Evolutionary conservation across 2,329 filamentous ascomycete species (phyloP), one percentile per base, ranked within the genome.

Genomic region (Calonectria ilicicola): DNA sequence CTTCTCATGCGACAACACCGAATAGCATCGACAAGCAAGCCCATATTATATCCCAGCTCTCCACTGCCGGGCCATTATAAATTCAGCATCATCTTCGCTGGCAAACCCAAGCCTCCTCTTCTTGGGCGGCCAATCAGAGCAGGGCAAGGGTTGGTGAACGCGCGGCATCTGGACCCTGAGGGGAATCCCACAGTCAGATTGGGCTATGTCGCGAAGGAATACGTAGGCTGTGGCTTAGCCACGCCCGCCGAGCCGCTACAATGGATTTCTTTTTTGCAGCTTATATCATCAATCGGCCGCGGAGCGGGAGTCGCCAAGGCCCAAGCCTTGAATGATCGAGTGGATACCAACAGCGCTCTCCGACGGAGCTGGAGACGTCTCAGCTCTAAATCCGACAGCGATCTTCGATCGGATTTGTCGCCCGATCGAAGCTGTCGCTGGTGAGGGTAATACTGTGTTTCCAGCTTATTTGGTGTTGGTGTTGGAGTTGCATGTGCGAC

Each of bases 211-310:
- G 21, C 8, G 32, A 35, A 35, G 14, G 67, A 64, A 64, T 70
- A 70, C 68, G 68, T 70, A 66, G 12, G 68, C 68, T 62, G 21
- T 40, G 49, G 63, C 68, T 70, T 23, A 70, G 68, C 68, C 68
- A 70, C 68, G 26, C 12, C 12, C 14, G 68, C 68, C 63, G 14
- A 70, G 68, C 44, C 68, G 68, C 68, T 47, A 66, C 47, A 46
- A 19, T 27, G 15, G 67, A 9, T 12, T 47, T 23, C 29, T 17
- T n/a, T 27, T 62, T 40, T 56, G 56, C 35, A 63, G 63, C 68
- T 66, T 62, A 66, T 63, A 66, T 62, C 63, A 70, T 70, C 42
- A 44, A 38, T 9, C 38, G 8, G 47, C 23, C n/a, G 21, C 40
- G 9, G 19, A 38, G n/a, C 17, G 49, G 23, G 35, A 35, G n/a